Conservation (phyloP, 371 early-diverging fungal genomes). For the Mucor sp. region DNA sequence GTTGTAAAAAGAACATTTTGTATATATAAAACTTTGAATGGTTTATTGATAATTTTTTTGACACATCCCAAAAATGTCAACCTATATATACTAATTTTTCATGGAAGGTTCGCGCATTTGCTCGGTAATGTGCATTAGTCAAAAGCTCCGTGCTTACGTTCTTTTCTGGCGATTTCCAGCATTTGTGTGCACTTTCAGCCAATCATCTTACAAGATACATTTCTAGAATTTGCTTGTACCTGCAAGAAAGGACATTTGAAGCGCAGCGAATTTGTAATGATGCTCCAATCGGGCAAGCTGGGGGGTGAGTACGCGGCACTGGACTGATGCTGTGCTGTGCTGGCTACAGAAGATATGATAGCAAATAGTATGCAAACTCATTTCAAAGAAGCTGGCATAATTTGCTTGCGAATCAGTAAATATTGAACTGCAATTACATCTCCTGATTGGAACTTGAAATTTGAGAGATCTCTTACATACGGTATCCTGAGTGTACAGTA, state of each 20-base stretch:
- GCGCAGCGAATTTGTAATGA: neutral
- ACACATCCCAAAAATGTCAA: neutral
- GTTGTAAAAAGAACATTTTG: neutral
- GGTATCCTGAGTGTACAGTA: too few species aligned
- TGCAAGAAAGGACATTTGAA: neutral
- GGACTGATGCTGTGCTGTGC: too few species aligned
- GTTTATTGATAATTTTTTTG: neutral
- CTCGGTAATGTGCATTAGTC: neutral
- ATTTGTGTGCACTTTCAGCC: neutral
- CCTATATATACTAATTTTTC: neutral
- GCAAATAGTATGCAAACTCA: too few species aligned
- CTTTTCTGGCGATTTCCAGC: neutral
- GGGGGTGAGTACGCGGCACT: too few species aligned
- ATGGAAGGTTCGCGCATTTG: slow-evolving; percentile 4
- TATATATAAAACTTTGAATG: neutral
- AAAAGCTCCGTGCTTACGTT: neutral
- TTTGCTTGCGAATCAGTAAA: too few species aligned
- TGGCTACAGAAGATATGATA: too few species aligned
- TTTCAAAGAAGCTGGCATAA: too few species aligned
- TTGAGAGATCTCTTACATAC: too few species aligned
- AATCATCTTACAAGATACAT: neutral
- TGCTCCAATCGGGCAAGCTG: neutral
- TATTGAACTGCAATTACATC: too few species aligned
- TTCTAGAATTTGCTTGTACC: neutral
- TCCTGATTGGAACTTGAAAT: too few species aligned